Base-by-base conservation (phyloP, 2,329 filamentous ascomycete species). In the Calonectria honghensis region DNA sequence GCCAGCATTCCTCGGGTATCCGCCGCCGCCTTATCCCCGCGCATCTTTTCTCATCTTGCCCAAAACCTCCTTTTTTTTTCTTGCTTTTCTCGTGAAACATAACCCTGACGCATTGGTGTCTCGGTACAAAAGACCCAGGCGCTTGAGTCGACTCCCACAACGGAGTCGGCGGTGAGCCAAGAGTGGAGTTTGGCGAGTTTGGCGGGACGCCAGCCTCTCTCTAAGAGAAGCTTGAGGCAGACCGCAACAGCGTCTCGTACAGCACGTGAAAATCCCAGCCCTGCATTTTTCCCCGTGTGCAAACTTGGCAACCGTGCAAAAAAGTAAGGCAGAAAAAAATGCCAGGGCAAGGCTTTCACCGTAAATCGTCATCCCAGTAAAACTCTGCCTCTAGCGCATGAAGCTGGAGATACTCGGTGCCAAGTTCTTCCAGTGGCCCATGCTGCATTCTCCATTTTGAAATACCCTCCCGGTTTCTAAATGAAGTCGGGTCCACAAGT, bases 151-250 rank as follows among this genome's bases (percentile, higher is more conserved):
- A 35, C n/a, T 39, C 13, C 45, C 37, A 24, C 37, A 3, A 27
- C 57, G 37, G 27, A 63, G 48, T 67, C 72, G 51, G 74, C 74
- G 74, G 74, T 76, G 74, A 76, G 61, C 35, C 50, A 37, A 37
- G 50, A 64, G 64, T 66, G 54, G 54, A 66, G 64, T 59, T 51
- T 54, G 63, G 57, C 11, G 18, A 37, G 32, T 37, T 66, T 39
- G 68, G 54, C 48, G 52, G 32, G 41, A 65, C 27, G 18, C 65
- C 68, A 66, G 27, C 73, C 65, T 32, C 73, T 32, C 69, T 41
- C 37, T 16, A 32, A n/a, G 32, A 54, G 50, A 59, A 50, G 67
- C 10, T 64, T 63, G 48, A 37, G 64, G 66, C 64, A 59, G 48
- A 73, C 54, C 35, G 31, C 68, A 37, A 61, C 54, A 61, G 35